Evolutionary conservation across 768 basidiomycete genomes (phyloP).

Genomic region (Arthromyces matolae): DNA sequence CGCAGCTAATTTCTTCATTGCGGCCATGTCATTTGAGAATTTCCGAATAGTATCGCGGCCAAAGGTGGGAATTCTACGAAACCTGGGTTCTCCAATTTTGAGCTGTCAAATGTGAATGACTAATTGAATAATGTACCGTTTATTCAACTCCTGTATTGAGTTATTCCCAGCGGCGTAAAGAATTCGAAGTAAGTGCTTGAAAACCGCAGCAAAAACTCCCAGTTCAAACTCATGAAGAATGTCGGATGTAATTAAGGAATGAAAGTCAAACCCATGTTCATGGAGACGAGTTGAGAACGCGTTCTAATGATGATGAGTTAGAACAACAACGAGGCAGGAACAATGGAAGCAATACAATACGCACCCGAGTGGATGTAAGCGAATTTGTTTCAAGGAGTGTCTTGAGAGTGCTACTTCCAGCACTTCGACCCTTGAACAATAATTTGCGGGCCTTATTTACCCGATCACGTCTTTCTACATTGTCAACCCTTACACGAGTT

Average conservation of each 20-base stretch:
- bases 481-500: not conserved
- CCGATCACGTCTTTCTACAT: not conserved
- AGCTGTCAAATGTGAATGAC: not conserved
- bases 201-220: constrained; percentile 20
- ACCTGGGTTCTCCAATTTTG: no score
- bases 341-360: not conserved
- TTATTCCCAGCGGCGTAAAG: constrained; percentile 12
- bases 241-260: constrained; percentile 15
- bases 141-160: constrained; percentile 12
- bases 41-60: constrained; percentile 16
- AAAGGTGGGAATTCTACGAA: constrained; percentile 11
- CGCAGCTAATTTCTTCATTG: constrained; percentile 23
- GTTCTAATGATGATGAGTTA: not conserved
- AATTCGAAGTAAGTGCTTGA: constrained; percentile 22
- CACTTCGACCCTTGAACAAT: constrained; percentile 7
- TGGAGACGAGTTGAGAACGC: constrained; percentile 1
- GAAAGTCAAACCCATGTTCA: constrained; percentile 12
- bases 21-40: constrained; percentile 21
- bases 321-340: not conserved
- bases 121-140: constrained; percentile 3
- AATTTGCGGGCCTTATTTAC: constrained; percentile 16
- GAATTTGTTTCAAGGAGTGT: constrained; percentile 14
- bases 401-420: constrained; percentile 6
- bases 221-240: constrained; percentile 27
- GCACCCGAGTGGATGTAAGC: constrained; percentile 19